Conservation (phyloP, 345 rosid species). For the Cochlearia excelsa region DNA sequence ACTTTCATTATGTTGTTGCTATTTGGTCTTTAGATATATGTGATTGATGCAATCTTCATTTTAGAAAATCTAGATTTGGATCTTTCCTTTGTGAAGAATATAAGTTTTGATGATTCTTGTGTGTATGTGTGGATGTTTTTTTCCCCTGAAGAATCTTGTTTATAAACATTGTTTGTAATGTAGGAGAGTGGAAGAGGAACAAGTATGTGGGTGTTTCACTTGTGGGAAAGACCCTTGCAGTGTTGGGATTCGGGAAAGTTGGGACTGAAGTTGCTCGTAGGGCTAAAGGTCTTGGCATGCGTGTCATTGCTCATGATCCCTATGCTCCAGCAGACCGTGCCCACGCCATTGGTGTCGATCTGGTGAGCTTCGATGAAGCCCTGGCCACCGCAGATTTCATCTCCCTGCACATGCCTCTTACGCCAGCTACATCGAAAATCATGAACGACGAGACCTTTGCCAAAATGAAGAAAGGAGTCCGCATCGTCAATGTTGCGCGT, state of each 20-base stretch:
- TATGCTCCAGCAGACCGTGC: slow-evolving; percentile 91
- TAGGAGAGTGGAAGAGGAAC: slow-evolving; percentile 83
- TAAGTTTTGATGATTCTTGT: slow-evolving; percentile 13
- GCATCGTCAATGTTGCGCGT: slow-evolving; percentile 85
- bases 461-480: slow-evolving; percentile 87
- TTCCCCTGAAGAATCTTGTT: not conserved
- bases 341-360: slow-evolving; percentile 73
- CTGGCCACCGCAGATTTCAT: slow-evolving; percentile 75
- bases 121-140: not conserved
- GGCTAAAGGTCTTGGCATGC: slow-evolving; percentile 93
- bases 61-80: too few relatives aligned
- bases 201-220: slow-evolving; percentile 86
- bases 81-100: not conserved
- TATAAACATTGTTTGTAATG: slow-evolving; percentile 14
- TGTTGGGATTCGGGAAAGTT: slow-evolving; percentile 87
- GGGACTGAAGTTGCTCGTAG: slow-evolving; percentile 89
- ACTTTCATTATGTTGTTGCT: not conserved
- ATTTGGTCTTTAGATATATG: too few relatives aligned
- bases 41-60: too few relatives aligned
- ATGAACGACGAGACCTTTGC: slow-evolving; percentile 77
- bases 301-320: slow-evolving; percentile 83
- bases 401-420: slow-evolving; percentile 87
- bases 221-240: slow-evolving; percentile 78
- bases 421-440: slow-evolving; percentile 66
- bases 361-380: slow-evolving; percentile 79